A percentile compares a stretch with the other conserved stretches of the same genome.
Evolutionary conservation across 345 rosid genomes (phyloP).

Genomic region (Eutrema yunnanense): DNA sequence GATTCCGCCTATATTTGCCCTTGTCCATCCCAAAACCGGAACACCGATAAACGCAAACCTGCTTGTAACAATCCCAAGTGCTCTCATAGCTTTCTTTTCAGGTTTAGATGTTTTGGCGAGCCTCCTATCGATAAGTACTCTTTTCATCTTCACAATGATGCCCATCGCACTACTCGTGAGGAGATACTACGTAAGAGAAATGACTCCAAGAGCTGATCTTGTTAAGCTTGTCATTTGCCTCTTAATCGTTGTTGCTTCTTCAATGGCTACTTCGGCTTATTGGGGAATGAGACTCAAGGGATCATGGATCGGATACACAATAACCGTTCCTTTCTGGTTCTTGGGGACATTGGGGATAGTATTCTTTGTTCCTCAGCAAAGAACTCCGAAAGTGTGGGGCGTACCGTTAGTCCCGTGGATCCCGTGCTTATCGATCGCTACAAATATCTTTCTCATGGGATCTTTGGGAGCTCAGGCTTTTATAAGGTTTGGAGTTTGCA

Average conservation of each 20-base stretch:
- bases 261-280: conserved; percentile 34
- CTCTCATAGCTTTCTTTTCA: conserved; percentile 49
- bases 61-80: conserved; percentile 41
- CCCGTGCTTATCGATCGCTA: conserved; percentile 45
- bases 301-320: conserved; percentile 44
- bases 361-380: conserved; percentile 38
- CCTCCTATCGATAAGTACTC: conserved; percentile 52
- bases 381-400: conserved; percentile 55
- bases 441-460: conserved; percentile 51
- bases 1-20: conserved; percentile 55
- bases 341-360: conserved; percentile 39
- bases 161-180: conserved; percentile 54
- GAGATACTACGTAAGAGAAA: conserved; percentile 45
- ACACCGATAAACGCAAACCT: conserved; percentile 56
- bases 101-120: conserved; percentile 46
- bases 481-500: conserved; percentile 37
- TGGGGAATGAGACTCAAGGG: conserved; percentile 36
- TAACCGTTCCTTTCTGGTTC: conserved; percentile 49
- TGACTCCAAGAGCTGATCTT: conserved; percentile 32
- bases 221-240: conserved; percentile 36
- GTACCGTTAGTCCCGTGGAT: conserved; percentile 70
- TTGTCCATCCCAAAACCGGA: conserved; percentile 41
- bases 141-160: conserved; percentile 52
- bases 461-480: conserved; percentile 47
- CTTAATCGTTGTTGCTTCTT: conserved; percentile 34